Percentiles rank a stretch among this genome's conserved stretches.
Conservation (phyloP, 768 basidiomycete genomes). For the Auricularia sp. region DNA sequence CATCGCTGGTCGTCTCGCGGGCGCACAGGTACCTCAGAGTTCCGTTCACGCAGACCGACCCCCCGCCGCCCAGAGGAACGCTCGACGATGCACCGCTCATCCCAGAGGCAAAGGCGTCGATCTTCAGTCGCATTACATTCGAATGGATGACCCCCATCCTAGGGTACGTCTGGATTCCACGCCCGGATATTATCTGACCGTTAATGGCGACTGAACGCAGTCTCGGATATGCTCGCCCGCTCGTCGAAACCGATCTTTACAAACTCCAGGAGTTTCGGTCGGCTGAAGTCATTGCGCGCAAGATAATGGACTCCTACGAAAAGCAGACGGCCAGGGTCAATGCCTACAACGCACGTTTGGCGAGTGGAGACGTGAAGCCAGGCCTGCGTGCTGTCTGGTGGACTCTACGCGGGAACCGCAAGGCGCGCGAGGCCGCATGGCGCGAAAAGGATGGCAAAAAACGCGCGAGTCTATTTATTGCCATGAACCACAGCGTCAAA, state of each 20-base stretch:
- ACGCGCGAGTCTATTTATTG: slow-evolving; percentile 51
- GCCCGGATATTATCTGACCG: not conserved
- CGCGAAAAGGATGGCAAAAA: slow-evolving; percentile 50
- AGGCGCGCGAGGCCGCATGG: slow-evolving; percentile 53
- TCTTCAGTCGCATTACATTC: slow-evolving; percentile 54
- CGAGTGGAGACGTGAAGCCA: slow-evolving; percentile 51
- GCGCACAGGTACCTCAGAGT: slow-evolving; percentile 9
- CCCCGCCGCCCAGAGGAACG: slow-evolving; percentile 37
- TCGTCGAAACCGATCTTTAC: slow-evolving; percentile 74
- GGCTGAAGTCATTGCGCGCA: slow-evolving; percentile 48
- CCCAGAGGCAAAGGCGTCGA: slow-evolving; percentile 56
- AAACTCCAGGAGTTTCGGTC: slow-evolving; percentile 56
- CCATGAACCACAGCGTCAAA: slow-evolving; percentile 67
- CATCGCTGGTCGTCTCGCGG: not conserved
- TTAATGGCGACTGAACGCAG: not conserved
- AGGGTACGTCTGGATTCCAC: slow-evolving; percentile 9
- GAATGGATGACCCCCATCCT: slow-evolving; percentile 68
- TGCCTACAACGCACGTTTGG: slow-evolving; percentile 62
- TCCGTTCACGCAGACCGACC: slow-evolving; percentile 17
- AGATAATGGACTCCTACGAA: slow-evolving; percentile 57
- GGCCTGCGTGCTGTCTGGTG: slow-evolving; percentile 36
- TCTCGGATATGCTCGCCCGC: slow-evolving; percentile 69
- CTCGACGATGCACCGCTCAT: slow-evolving; percentile 50
- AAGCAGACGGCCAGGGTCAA: slow-evolving; percentile 43
- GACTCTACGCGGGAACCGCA: slow-evolving; percentile 38